Conservation (phyloP, 805 yeast species). For the Starmerella apis region DNA sequence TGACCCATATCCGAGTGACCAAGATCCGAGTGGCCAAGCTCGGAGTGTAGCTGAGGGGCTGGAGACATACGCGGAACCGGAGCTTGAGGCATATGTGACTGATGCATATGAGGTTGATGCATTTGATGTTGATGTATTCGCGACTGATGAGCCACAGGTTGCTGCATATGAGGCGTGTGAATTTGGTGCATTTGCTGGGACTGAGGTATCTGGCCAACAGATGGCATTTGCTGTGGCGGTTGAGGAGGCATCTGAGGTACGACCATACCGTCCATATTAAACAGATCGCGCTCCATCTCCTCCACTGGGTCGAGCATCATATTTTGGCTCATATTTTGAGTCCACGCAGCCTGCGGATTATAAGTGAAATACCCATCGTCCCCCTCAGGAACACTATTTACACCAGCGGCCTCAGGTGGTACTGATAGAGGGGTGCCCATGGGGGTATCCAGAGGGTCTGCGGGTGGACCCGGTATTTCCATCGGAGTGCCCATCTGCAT, state of each 20-base stretch:
- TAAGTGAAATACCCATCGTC: constrained; percentile 12
- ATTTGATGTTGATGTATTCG: background rate
- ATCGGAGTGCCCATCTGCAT: constrained; percentile 11
- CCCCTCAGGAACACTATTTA: background rate
- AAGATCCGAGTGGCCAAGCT: too few relatives aligned
- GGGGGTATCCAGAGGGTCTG: constrained; percentile 8
- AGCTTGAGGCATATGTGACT: background rate
- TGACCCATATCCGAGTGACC: too few relatives aligned
- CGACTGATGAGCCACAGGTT: background rate
- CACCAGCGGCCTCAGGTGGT: constrained; percentile 2
- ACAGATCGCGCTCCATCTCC: constrained; percentile 23
- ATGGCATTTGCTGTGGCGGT: background rate
- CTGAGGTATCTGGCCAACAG: constrained; percentile 1
- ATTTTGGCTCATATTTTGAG: background rate
- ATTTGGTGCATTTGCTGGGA: constrained; percentile 1
- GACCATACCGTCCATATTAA: constrained; percentile 10
- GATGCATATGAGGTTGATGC: constrained; percentile 2
- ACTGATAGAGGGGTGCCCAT: constrained; percentile 11
- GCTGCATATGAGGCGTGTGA: constrained; percentile 2
- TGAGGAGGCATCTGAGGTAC: constrained; percentile 3
- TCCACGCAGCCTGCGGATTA: constrained; percentile 3
- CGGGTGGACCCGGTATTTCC: constrained; percentile 5
- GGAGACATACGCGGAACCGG: background rate
- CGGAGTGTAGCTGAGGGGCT: background rate
- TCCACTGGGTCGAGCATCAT: constrained; percentile 21